A percentile compares a stretch with the other conserved stretches of the same genome.
phyloP scores from a whole-genome alignment of 2,329 filamentous ascomycete genomes.

The Trichophyton benhamiae region DNA sequence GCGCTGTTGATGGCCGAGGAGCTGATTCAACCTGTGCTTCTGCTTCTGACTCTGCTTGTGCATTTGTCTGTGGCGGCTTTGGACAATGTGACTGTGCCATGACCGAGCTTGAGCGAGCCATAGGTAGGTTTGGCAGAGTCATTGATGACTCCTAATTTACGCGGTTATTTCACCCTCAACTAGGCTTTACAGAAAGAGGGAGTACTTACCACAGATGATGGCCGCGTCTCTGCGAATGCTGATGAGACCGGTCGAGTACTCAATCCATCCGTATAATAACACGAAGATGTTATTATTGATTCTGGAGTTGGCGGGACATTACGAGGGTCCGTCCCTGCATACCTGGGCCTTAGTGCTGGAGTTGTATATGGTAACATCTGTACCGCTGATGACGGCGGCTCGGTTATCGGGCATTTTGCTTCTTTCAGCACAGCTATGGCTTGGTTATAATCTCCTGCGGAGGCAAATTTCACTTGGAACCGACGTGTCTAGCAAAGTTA shows the following conservation, averaged over 20 bases:
- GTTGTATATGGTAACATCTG: neutral
- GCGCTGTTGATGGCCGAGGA: conserved; percentile 19
- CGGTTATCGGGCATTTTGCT: conserved; percentile 33
- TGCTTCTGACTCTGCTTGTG: neutral
- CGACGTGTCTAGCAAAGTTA: conserved; percentile 26
- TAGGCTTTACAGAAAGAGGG: neutral
- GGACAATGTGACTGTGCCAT: neutral
- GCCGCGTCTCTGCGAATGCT: conserved; percentile 6
- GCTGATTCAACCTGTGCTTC: neutral
- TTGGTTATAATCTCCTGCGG: conserved; percentile 30
- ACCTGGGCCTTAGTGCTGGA: neutral
- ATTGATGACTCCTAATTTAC: conserved; percentile 7
- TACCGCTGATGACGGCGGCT: conserved; percentile 20
- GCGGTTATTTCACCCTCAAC: neutral
- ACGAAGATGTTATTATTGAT: neutral
- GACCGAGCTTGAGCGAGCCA: neutral
- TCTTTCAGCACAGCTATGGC: conserved; percentile 31
- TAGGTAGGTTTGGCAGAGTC: conserved; percentile 1
- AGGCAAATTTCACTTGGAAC: conserved; percentile 35
- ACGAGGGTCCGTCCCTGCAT: neutral
- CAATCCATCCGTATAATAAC: neutral
- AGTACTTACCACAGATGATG: conserved; percentile 4
- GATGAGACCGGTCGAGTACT: neutral
- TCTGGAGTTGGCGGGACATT: conserved; percentile 1
- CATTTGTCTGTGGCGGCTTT: neutral